Percentiles rank a stretch among this genome's conserved stretches.
Evolutionary conservation across 2,329 filamentous ascomycete genomes (phyloP).

Genomic region (Aureobasidium sp.): DNA sequence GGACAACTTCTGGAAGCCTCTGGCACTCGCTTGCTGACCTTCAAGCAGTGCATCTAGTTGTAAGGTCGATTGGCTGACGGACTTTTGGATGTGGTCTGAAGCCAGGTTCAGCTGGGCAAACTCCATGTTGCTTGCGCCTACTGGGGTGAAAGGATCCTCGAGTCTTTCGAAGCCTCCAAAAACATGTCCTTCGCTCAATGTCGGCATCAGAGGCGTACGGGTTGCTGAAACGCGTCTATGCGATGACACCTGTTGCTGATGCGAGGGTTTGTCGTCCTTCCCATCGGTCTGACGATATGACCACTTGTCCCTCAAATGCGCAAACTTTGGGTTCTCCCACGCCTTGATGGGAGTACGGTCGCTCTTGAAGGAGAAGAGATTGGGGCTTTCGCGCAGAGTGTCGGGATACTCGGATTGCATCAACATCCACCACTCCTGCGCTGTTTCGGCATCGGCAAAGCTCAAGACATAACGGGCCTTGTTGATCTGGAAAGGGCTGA

Average conservation of each 20-base stretch:
- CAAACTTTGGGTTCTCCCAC: slow-evolving; percentile 23
- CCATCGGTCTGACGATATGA: slow-evolving; percentile 25
- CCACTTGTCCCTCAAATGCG: slow-evolving; percentile 25
- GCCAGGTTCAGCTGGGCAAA: slow-evolving; percentile 14
- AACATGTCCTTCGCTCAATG: slow-evolving; percentile 5
- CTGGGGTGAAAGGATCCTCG: slow-evolving; percentile 15
- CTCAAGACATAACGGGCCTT: slow-evolving; percentile 25
- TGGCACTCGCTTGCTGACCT: slow-evolving; percentile 14
- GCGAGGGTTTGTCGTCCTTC: slow-evolving; percentile 16
- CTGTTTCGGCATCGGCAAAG: slow-evolving; percentile 23
- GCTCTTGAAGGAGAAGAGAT: slow-evolving; percentile 26
- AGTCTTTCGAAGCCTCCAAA: background rate
- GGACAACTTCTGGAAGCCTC: slow-evolving; percentile 14
- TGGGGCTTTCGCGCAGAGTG: slow-evolving; percentile 22
- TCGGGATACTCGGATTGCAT: slow-evolving; percentile 24
- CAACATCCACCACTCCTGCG: slow-evolving; percentile 26
- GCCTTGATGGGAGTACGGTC: slow-evolving; percentile 21
- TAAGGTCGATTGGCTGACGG: slow-evolving; percentile 5
- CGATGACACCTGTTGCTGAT: background rate
- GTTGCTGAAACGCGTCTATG: background rate
- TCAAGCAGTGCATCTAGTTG: slow-evolving; percentile 15
- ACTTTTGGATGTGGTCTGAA: slow-evolving; percentile 11
- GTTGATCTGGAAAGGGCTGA: slow-evolving; percentile 15
- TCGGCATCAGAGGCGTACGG: slow-evolving; percentile 12
- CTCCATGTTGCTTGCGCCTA: background rate